These are phyloP conservation scores for Solanum pinnatisectum DNA, from an alignment of 257 asterid genomes.

Conservation along the genomic window DNA sequence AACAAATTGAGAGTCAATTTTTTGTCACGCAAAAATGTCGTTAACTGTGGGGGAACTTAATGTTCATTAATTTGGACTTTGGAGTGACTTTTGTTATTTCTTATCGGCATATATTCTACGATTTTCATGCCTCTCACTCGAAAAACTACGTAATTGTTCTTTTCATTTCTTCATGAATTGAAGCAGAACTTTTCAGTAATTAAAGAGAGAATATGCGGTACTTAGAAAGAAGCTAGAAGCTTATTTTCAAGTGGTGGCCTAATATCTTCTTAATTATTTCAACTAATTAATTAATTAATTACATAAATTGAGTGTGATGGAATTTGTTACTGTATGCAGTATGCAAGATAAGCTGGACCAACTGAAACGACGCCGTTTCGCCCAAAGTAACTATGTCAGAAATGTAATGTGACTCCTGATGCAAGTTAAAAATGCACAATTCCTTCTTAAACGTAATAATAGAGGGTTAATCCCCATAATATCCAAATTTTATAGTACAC, in stretches of 20 bases:
- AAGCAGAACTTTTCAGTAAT: constrained; percentile 51
- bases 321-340: background rate
- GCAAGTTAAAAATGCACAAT: background rate
- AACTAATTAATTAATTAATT: background rate
- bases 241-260: constrained; percentile 52
- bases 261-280: background rate
- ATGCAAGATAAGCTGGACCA: constrained; percentile 59
- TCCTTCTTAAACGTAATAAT: background rate
- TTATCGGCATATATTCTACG: too few relatives aligned
- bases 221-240: constrained; percentile 60
- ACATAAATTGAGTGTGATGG: background rate
- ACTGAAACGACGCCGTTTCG: constrained; percentile 40
- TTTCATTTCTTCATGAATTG: background rate
- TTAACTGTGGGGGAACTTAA: too few relatives aligned
- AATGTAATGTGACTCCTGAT: background rate
- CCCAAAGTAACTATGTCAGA: background rate
- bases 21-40: background rate
- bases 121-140: too few relatives aligned
- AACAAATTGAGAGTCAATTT: background rate
- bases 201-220: constrained; percentile 60
- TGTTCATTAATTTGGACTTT: too few relatives aligned
- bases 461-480: background rate
- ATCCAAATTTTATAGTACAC: too few relatives aligned
- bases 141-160: background rate
- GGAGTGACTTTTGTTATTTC: too few relatives aligned